phyloP scores from a whole-genome alignment of 2,329 filamentous ascomycete genomes.

The Chaetomiaceae sp. region DNA sequence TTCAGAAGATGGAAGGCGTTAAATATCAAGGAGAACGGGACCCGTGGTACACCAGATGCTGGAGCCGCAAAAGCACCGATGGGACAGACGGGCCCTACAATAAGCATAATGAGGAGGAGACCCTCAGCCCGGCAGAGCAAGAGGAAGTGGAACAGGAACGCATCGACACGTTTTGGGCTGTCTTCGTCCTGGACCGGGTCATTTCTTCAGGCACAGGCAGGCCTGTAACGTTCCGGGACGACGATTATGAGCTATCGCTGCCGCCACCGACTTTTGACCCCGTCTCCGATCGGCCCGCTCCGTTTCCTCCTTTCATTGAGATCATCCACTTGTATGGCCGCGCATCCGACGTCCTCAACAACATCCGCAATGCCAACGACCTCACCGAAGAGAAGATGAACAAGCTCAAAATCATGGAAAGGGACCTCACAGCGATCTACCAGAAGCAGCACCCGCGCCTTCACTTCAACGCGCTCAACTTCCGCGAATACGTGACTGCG shows the following conservation, averaged over 20 bases:
- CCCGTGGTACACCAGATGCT: constrained; percentile 44
- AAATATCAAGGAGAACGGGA: constrained; percentile 54
- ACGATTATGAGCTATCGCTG: constrained; percentile 78
- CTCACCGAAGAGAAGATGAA: constrained; percentile 71
- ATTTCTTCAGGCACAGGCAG: constrained; percentile 84
- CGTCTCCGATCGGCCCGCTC: constrained; percentile 65
- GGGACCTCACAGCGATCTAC: constrained; percentile 66
- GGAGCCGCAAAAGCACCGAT: constrained; percentile 35
- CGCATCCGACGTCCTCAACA: constrained; percentile 79
- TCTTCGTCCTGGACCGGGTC: constrained; percentile 81
- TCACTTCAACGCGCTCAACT: constrained; percentile 81
- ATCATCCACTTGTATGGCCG: constrained; percentile 84
- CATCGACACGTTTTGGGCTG: constrained; percentile 84
- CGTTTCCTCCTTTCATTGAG: constrained; percentile 74
- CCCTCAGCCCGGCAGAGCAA: constrained; percentile 48
- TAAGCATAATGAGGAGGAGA: constrained; percentile 40
- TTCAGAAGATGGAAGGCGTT: constrained; percentile 77
- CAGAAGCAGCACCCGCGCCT: constrained; percentile 70
- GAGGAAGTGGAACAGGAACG: constrained; percentile 72
- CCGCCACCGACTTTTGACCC: constrained; percentile 49
- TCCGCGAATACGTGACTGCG: constrained; percentile 75
- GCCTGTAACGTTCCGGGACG: constrained; percentile 76
- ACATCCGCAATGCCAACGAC: constrained; percentile 68
- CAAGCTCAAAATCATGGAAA: constrained; percentile 72
- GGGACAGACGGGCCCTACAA: constrained; percentile 26